phyloP scores from a whole-genome alignment of 805 yeast species.

The Candida andamanensis region DNA sequence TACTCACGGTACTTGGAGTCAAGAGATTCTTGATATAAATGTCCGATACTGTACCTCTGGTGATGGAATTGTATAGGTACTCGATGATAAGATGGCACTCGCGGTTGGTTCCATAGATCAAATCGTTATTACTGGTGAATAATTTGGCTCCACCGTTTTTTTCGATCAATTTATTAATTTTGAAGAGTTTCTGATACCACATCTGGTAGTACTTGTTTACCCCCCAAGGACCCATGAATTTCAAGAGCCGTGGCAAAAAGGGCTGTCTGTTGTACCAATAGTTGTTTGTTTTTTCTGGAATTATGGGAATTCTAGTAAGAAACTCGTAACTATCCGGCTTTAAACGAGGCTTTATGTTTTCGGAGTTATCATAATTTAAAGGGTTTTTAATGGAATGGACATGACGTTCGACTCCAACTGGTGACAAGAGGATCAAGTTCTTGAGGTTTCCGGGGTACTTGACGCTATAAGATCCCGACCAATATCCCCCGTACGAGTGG shows the following conservation, averaged over 20 bases:
- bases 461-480: conserved; percentile 59
- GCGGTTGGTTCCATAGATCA: conserved; percentile 33
- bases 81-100: conserved; percentile 34
- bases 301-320: conserved; percentile 42
- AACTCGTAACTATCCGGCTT: conserved; percentile 43
- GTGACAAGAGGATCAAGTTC: conserved; percentile 59
- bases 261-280: conserved; percentile 39
- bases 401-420: conserved; percentile 74
- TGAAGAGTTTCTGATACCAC: conserved; percentile 38
- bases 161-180: conserved; percentile 31
- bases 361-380: conserved; percentile 4
- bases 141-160: conserved; percentile 27
- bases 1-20: conserved; percentile 57
- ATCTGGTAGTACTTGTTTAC: conserved; percentile 29
- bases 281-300: conserved; percentile 23
- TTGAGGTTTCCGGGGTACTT: conserved; percentile 51
- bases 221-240: conserved; percentile 41
- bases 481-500: conserved; percentile 76
- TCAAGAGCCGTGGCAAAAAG: conserved; percentile 45
- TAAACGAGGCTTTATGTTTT: conserved; percentile 27
- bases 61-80: conserved; percentile 37
- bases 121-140: conserved; percentile 23
- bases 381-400: conserved; percentile 54
- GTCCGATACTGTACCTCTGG: conserved; percentile 35
- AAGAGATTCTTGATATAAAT: conserved; percentile 43